Evolutionary conservation across 2,329 filamentous ascomycete genomes (phyloP), one percentile per base, ranked within the genome.

Genomic region (Pyrenochaeta sp.): DNA sequence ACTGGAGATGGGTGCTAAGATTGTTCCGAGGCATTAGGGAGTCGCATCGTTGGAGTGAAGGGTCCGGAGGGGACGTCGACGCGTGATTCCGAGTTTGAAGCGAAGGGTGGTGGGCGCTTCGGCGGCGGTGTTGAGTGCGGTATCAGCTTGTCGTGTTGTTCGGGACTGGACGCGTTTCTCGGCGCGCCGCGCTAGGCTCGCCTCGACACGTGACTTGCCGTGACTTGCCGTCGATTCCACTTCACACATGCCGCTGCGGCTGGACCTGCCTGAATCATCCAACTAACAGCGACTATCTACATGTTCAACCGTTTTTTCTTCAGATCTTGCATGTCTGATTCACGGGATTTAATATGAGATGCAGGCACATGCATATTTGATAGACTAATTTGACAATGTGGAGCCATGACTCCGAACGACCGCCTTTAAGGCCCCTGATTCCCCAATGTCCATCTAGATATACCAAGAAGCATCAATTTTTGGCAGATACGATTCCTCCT

Each of bases 11-110:
- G 60, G 72, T 70, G 47, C 60, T 65, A 49, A 79, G 64, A 53
- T 80, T 80, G 62, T 79, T 71, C 55, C 62, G 56, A 70, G 76
- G 77, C 76, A 79, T 79, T 40, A 63, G 62, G 55, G 55, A 48
- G 56, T 57, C 49, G 57, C 67, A 67, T 66, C 36, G 37, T 65
- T 35, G 19, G 38, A 10, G n/a, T 34, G 5, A 17, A n/a, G 32
- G 31, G 44, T 51, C 51, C 29, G 43, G 63, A 63, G 60, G 38
- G 47, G 50, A 51, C 40, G 36, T 56, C 41, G 47, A 55, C 55
- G 54, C 58, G 63, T 63, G 41, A 14, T 31, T 49, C 47, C 37
- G 46, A 51, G 55, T 43, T 30, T n/a, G 39, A 36, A 4, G 31
- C 32, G 18, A 29, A 30, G 31, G 44, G 35, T 45, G 34, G 46